A percentile compares a stretch with the other conserved stretches of the same genome.
Evolutionary conservation across 139 green algal genomes (phyloP).

Genomic region (Coelastrella sp.): DNA sequence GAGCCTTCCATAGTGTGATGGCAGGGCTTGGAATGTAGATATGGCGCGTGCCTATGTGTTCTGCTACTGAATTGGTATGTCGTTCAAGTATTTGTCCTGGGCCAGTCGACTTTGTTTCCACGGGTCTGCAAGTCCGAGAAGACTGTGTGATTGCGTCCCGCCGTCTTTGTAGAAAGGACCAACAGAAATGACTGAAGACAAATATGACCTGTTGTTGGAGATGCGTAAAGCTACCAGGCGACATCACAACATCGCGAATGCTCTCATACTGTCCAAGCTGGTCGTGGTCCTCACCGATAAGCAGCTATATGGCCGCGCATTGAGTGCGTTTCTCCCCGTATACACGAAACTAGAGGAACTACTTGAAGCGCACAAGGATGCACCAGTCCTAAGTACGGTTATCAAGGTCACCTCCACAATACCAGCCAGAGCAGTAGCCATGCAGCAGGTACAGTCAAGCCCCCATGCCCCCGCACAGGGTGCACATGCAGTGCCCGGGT

Average conservation of each 20-base stretch:
- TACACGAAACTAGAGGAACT: slow-evolving; percentile 40
- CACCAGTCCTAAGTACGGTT: not conserved
- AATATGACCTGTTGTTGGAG: slow-evolving; percentile 18
- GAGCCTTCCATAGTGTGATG: no score
- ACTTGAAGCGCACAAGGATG: not conserved
- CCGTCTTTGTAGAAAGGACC: not conserved
- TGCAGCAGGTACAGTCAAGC: slow-evolving; percentile 7
- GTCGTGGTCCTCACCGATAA: slow-evolving; percentile 46
- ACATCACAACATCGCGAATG: slow-evolving; percentile 38
- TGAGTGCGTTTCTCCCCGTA: slow-evolving; percentile 36
- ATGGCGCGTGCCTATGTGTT: no score
- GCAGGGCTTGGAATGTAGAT: no score
- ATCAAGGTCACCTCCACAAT: not conserved
- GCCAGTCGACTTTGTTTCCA: no score
- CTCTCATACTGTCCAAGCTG: slow-evolving; percentile 46
- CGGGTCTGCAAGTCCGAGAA: no score
- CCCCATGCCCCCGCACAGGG: no score
- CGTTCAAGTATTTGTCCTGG: no score
- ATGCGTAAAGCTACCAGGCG: slow-evolving; percentile 46
- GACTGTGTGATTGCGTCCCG: no score
- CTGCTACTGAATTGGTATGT: no score
- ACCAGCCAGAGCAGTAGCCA: slow-evolving; percentile 24
- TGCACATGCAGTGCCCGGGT: not conserved
- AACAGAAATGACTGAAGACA: slow-evolving; percentile 3
- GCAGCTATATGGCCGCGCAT: slow-evolving; percentile 31